Evolutionary conservation across 441 rosid species (phyloP).

Genomic region (Jatropha podagrica): DNA sequence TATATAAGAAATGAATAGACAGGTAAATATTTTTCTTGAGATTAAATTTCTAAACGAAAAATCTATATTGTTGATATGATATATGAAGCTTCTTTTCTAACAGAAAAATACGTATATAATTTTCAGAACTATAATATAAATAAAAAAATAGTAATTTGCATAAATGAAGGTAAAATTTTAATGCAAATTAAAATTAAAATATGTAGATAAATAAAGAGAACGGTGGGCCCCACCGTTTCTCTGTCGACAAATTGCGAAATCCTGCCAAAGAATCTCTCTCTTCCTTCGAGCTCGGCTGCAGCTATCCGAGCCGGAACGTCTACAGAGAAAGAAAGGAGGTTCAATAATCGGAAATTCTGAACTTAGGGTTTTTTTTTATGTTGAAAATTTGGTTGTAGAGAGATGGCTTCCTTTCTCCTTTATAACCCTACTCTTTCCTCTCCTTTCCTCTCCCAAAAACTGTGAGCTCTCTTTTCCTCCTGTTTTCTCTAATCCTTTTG

Average conservation of each 20-base stretch:
- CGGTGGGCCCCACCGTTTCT: too few relatives aligned
- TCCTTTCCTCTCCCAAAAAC: slow-evolving; percentile 17
- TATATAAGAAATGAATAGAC: too few relatives aligned
- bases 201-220: neutral
- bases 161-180: too few relatives aligned
- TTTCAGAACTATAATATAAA: too few relatives aligned
- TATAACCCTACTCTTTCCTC: slow-evolving; percentile 29
- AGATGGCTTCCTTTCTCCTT: slow-evolving; percentile 26
- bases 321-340: neutral
- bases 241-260: slow-evolving; percentile 1
- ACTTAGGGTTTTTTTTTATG: neutral
- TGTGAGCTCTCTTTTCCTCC: slow-evolving; percentile 12
- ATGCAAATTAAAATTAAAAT: neutral
- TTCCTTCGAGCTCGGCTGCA: neutral
- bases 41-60: too few relatives aligned
- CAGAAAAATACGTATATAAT: too few relatives aligned
- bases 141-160: too few relatives aligned
- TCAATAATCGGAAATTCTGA: neutral
- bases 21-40: too few relatives aligned
- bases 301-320: neutral
- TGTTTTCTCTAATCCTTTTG: neutral
- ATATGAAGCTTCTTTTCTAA: too few relatives aligned
- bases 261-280: neutral
- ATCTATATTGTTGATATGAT: too few relatives aligned
- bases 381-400: neutral